These are phyloP conservation scores for Micromonas pusilla DNA, from an alignment of 139 green algal genomes.

Conservation along the genomic window DNA sequence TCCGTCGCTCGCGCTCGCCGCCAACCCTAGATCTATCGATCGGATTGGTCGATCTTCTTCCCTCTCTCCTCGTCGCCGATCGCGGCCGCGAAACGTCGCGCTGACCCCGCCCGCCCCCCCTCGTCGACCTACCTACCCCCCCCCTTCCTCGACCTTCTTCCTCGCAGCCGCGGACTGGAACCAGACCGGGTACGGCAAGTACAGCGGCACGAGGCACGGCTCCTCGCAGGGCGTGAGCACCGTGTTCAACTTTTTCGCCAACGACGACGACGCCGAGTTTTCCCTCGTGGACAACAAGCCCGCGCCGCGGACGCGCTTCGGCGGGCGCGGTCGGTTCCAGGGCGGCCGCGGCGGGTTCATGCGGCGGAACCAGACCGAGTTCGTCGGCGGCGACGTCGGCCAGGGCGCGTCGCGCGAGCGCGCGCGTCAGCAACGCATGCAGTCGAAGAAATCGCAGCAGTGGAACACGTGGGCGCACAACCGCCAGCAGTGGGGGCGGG, in stretches of 20 bases:
- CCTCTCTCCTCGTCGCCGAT: too few species aligned
- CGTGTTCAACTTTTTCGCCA: slow-evolving; percentile 92
- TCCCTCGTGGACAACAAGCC: slow-evolving; percentile 87
- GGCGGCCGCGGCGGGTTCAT: slow-evolving; percentile 20
- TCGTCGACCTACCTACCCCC: slow-evolving; percentile 28
- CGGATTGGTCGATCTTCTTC: too few species aligned
- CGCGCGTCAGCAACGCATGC: slow-evolving; percentile 47
- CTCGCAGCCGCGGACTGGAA: slow-evolving; percentile 64
- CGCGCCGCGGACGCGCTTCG: slow-evolving; percentile 33
- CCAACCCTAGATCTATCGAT: too few species aligned
- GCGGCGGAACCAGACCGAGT: slow-evolving; percentile 3
- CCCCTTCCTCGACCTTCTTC: neutral
- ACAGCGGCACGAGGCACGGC: slow-evolving; percentile 5
- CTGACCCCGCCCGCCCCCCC: neutral
- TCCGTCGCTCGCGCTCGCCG: too few species aligned
- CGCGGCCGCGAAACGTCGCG: too few species aligned
- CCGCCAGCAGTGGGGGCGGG: slow-evolving; percentile 48
- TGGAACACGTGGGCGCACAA: slow-evolving; percentile 44
- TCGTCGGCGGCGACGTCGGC: slow-evolving; percentile 35
- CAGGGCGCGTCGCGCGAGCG: slow-evolving; percentile 43
- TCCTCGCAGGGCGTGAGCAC: slow-evolving; percentile 42
- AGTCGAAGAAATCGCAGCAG: slow-evolving; percentile 43
- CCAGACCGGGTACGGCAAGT: neutral
- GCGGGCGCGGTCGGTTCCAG: slow-evolving; percentile 53
- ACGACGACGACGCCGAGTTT: slow-evolving; percentile 92